phyloP scores from a whole-genome alignment of 2,329 filamentous ascomycete species.

The Helotiales sp. region DNA sequence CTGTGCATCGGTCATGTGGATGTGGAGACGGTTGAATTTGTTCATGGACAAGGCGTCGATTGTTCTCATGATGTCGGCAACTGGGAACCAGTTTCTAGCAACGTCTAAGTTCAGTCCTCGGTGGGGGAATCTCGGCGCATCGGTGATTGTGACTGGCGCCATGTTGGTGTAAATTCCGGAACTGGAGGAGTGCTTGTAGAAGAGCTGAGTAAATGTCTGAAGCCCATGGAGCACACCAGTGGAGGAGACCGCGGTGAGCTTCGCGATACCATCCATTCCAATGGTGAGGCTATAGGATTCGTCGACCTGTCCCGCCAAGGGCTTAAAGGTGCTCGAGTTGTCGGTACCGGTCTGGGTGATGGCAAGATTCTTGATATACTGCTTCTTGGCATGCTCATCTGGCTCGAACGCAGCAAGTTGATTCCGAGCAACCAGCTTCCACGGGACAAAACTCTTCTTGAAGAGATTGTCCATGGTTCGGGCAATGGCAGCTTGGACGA shows the following conservation, averaged over 20 bases:
- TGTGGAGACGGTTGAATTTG: slow-evolving; percentile 82
- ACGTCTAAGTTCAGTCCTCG: slow-evolving; percentile 83
- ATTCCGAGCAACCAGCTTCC: slow-evolving; percentile 73
- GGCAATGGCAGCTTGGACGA: slow-evolving; percentile 61
- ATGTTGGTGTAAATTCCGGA: slow-evolving; percentile 67
- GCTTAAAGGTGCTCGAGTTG: slow-evolving; percentile 59
- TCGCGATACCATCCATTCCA: slow-evolving; percentile 60
- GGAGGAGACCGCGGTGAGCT: slow-evolving; percentile 68
- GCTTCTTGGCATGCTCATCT: slow-evolving; percentile 48
- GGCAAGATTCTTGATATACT: slow-evolving; percentile 61
- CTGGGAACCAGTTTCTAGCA: slow-evolving; percentile 64
- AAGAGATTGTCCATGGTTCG: slow-evolving; percentile 69
- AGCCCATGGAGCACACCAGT: slow-evolving; percentile 75
- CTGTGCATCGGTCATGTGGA: slow-evolving; percentile 83
- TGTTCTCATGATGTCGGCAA: slow-evolving; percentile 67
- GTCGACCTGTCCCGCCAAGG: slow-evolving; percentile 67
- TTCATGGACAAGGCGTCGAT: slow-evolving; percentile 79
- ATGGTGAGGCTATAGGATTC: slow-evolving; percentile 77
- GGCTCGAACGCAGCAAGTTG: slow-evolving; percentile 67
- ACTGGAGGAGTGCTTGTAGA: slow-evolving; percentile 70
- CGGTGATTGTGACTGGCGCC: slow-evolving; percentile 74
- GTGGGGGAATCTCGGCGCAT: slow-evolving; percentile 75
- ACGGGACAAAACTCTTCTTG: slow-evolving; percentile 72
- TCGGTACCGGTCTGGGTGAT: slow-evolving; percentile 66
- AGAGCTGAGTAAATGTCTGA: slow-evolving; percentile 79